These are phyloP conservation scores for Phlebiopsis flavidoalba DNA, from an alignment of 768 basidiomycete genomes.

Conservation along the genomic window DNA sequence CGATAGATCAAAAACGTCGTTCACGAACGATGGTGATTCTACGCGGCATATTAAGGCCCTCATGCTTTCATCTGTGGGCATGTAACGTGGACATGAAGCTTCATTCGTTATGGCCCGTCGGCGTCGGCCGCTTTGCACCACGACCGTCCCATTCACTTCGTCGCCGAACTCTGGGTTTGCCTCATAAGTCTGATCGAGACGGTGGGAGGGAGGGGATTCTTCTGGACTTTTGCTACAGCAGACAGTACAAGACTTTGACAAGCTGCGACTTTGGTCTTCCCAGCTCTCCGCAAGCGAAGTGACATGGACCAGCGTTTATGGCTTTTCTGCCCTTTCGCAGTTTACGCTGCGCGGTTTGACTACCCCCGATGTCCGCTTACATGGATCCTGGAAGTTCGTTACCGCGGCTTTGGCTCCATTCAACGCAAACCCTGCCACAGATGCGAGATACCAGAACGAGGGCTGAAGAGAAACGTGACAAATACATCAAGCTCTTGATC, in stretches of 20 bases:
- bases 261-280: not conserved
- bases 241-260: not conserved
- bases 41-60: constrained; percentile 30
- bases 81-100: constrained; percentile 47
- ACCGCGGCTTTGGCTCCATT: constrained; percentile 57
- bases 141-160: constrained; percentile 33
- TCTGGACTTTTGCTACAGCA: constrained; percentile 7
- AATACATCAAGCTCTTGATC: constrained; percentile 65
- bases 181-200: constrained; percentile 47
- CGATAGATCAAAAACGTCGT: not conserved
- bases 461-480: constrained; percentile 52
- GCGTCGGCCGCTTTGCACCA: constrained; percentile 20
- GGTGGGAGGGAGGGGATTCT: not conserved
- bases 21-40: not conserved
- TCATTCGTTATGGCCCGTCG: constrained; percentile 28
- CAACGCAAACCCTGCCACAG: constrained; percentile 38
- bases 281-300: constrained; percentile 35
- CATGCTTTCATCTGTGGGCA: constrained; percentile 45
- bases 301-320: constrained; percentile 68
- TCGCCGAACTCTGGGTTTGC: constrained; percentile 69
- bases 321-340: constrained; percentile 71
- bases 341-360: constrained; percentile 57
- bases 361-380: constrained; percentile 34
- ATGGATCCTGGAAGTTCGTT: constrained; percentile 65
- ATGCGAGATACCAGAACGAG: constrained; percentile 33